A percentile compares a stretch with the other conserved stretches of the same genome.
These are phyloP conservation scores for Centrapalus pauciflorus DNA, from an alignment of 129 eudicot genomes.

Conservation along the genomic window DNA sequence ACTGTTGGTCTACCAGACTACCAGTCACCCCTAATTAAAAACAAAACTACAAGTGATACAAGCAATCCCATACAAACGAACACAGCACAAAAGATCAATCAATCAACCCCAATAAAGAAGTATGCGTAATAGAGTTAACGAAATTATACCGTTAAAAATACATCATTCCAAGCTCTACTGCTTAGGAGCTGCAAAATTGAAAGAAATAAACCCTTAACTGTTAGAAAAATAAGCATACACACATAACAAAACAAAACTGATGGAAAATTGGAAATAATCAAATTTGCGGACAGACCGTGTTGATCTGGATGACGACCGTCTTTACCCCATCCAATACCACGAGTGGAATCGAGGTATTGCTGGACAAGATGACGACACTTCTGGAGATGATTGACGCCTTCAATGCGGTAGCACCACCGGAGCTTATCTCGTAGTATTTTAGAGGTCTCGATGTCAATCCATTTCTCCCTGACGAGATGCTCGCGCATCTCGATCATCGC, in stretches of 20 bases:
- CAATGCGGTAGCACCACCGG: constrained; percentile 86
- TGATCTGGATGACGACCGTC: constrained; percentile 79
- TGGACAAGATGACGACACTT: constrained; percentile 90
- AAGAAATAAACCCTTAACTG: not conserved
- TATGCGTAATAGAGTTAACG: not conserved
- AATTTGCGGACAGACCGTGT: constrained; percentile 41
- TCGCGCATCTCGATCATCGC: constrained; percentile 91
- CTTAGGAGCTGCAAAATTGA: constrained; percentile 32
- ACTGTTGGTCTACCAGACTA: too few relatives aligned
- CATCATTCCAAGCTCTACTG: constrained; percentile 29
- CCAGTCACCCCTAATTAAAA: not conserved
- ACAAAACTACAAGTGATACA: not conserved
- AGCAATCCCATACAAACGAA: not conserved
- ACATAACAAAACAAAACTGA: not conserved
- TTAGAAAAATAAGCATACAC: too few relatives aligned
- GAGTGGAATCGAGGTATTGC: constrained; percentile 84
- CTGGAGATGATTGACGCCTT: constrained; percentile 88
- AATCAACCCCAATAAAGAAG: not conserved
- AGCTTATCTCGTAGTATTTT: constrained; percentile 69
- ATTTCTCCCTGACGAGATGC: constrained; percentile 82
- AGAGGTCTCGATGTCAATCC: constrained; percentile 90
- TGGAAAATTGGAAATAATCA: not conserved
- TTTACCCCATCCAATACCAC: constrained; percentile 98
- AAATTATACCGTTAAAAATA: constrained; percentile 13
- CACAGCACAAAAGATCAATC: not conserved